Base-by-base conservation (phyloP, 495 filamentous ascomycete genomes). In the Evernia prunastri region DNA sequence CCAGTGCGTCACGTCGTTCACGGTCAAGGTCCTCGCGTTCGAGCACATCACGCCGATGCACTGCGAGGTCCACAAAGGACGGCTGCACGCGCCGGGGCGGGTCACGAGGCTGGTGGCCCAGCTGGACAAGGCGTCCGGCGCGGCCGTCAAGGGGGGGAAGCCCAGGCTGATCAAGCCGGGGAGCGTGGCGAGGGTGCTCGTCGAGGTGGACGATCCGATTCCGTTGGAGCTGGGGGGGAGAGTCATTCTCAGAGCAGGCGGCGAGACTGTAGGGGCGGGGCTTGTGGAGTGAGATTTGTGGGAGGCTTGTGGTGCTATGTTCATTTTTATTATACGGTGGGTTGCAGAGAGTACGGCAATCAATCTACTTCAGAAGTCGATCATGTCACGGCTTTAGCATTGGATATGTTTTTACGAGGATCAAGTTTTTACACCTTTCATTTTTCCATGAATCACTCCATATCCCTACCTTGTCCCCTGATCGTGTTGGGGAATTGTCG, bases 11-110 rank as follows among this genome's bases (percentile, higher is more conserved):
- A 86, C 84, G 35, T 80, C 76, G 13, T 93, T 97, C 67, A 89
- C 82, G 15, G 77, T 86, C 49, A 96, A 97, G 78, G 82, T 94
- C 6, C 77, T 96, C 37, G 91, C 92, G 4, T 95, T 97, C 72
- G 90, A 96, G 66, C 86, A 90, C 59, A 69, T 98, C 37, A 86
- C 89, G 73, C 94, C 94, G 4, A 92, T 92, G 86, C 80, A 82
- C 63, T 86, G 97, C 42, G 94, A 96, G 70, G 83, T 97, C 23
- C 91, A 95, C 72, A 79, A 89, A 31, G 95, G 95, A 3, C 80
- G 91, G 36, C 76, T 97, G 61, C 88, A 96, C 74, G 84, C 85
- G 0, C 81, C 91, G 0, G 94, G 89, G 3, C 85, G 82, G 64
- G 87, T 97, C 56, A 79, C 79, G 64, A 78, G 81, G 62, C 77